Evolutionary conservation across 176 grass and related monocot species (phyloP).

Genomic region (Oryza meyeriana): DNA sequence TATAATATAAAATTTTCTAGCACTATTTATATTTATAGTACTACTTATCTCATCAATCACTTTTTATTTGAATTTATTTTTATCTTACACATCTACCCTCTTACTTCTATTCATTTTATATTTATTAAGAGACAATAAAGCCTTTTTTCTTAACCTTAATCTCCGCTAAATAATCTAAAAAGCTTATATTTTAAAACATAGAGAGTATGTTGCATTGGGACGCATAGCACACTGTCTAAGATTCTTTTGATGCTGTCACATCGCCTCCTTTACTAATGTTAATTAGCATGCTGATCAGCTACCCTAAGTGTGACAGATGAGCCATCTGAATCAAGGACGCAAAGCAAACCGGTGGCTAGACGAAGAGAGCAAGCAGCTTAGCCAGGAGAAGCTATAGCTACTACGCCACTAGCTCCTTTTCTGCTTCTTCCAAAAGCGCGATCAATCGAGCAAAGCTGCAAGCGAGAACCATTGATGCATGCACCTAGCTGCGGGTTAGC

Average conservation of each 20-base stretch:
- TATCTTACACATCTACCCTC: no score
- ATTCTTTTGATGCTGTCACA: not conserved
- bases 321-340: not conserved
- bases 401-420: not conserved
- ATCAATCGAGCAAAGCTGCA: not conserved
- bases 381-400: not conserved
- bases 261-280: not conserved
- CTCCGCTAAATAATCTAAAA: no score
- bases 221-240: not conserved
- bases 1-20: no score
- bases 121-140: no score
- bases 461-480: not conserved
- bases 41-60: no score
- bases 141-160: no score
- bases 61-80: no score
- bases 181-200: no score
- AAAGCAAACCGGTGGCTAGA: not conserved
- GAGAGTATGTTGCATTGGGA: not conserved
- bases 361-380: not conserved
- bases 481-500: not conserved
- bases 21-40: no score
- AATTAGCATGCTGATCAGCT: not conserved
- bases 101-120: no score
- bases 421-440: conserved; percentile 10
- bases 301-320: not conserved